Evolutionary conservation across 306 rosid species (phyloP).

Genomic region (Fagus crenata): DNA sequence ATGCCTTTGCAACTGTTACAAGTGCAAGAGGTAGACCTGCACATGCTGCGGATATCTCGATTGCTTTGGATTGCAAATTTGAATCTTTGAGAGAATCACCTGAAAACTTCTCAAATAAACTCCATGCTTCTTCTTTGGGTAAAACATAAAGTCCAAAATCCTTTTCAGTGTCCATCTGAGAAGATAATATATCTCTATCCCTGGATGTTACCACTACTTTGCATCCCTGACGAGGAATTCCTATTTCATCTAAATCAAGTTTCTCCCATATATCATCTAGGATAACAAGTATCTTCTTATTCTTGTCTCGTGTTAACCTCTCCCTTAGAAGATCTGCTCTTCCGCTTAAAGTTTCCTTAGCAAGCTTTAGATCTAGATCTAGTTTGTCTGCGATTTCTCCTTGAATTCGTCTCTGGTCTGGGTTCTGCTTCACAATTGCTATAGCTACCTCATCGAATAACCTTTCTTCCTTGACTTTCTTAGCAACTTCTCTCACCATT

Average conservation of each 20-base stretch:
- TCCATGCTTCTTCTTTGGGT: conserved; percentile 1
- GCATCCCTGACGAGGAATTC: conserved; percentile 16
- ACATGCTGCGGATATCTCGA: too few relatives aligned
- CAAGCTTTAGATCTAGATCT: background rate
- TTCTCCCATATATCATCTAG: background rate
- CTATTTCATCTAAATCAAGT: conserved; percentile 5
- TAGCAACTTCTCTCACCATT: background rate
- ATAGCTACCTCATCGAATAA: conserved; percentile 1
- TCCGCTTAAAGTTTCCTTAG: background rate
- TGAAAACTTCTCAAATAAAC: too few relatives aligned
- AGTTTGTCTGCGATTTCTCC: background rate
- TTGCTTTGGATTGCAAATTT: too few relatives aligned
- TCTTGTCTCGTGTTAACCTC: background rate
- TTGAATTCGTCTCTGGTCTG: conserved; percentile 7
- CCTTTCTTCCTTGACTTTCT: background rate
- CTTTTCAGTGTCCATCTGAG: background rate
- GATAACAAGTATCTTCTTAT: conserved; percentile 3
- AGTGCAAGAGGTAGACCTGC: too few relatives aligned
- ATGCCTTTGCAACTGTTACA: too few relatives aligned
- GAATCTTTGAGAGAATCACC: too few relatives aligned
- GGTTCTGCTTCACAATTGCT: background rate
- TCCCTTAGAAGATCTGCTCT: background rate
- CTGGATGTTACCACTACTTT: background rate
- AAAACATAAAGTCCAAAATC: background rate
- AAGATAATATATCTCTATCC: background rate